Percentiles rank a stretch among this genome's conserved stretches.
phyloP scores from a whole-genome alignment of 2,329 filamentous ascomycete species.

The Colletotrichum sp. region DNA sequence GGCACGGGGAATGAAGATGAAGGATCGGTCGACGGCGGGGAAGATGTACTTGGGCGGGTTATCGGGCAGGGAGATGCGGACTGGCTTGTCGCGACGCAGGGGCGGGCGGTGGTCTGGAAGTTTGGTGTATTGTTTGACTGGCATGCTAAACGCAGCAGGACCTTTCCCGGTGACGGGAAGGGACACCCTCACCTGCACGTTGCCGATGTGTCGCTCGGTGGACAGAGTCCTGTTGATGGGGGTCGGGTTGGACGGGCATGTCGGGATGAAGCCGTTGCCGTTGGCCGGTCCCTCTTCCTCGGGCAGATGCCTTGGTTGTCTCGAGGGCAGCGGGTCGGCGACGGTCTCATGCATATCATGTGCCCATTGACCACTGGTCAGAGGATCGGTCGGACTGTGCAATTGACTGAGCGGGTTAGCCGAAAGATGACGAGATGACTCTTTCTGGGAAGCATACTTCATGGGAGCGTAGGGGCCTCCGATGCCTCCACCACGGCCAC shows the following conservation, averaged over 20 bases:
- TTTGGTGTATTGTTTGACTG: conserved; percentile 90
- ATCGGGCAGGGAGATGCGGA: conserved; percentile 87
- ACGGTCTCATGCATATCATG: conserved; percentile 90
- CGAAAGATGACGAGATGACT: background rate
- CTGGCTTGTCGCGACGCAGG: conserved; percentile 92
- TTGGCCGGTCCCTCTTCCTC: conserved; percentile 58
- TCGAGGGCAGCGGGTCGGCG: conserved; percentile 46
- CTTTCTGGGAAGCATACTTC: conserved; percentile 57
- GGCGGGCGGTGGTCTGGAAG: conserved; percentile 94
- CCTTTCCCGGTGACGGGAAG: conserved; percentile 74
- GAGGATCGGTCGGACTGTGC: conserved; percentile 60
- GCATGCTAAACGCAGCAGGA: conserved; percentile 75
- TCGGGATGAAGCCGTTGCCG: conserved; percentile 59
- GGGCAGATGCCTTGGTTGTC: conserved; percentile 47
- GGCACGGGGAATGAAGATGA: conserved; percentile 96
- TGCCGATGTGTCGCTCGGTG: conserved; percentile 82
- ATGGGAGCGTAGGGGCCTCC: conserved; percentile 64
- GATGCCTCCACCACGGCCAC: conserved; percentile 59
- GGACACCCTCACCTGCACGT: conserved; percentile 82
- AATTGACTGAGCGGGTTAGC: conserved; percentile 38
- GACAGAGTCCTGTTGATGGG: conserved; percentile 82
- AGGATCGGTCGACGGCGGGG: conserved; percentile 87
- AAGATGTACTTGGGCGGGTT: conserved; percentile 87
- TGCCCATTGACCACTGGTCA: conserved; percentile 80
- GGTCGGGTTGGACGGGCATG: conserved; percentile 61